Conservation (phyloP, 1,139 yeast species). For the Scheffersomyces cryptocercus region DNA sequence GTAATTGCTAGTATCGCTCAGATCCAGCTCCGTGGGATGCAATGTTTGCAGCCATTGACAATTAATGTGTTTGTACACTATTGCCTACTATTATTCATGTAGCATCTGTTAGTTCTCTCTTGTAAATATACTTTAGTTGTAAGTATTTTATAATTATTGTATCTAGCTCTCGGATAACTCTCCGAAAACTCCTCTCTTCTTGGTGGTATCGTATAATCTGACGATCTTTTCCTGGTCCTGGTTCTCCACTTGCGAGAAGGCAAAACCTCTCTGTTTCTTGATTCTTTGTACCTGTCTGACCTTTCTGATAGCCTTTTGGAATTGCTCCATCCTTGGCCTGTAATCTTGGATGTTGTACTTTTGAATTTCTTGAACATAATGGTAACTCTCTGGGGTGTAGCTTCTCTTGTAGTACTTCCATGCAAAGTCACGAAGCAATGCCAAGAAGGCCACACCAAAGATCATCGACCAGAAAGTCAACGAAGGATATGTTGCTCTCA, state of each 20-base stretch:
- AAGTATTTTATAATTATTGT: not conserved
- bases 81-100: constrained; percentile 1
- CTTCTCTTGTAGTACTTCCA: constrained; percentile 96
- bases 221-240: constrained; percentile 89
- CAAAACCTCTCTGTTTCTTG: constrained; percentile 98
- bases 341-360: constrained; percentile 92
- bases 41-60: too few relatives aligned
- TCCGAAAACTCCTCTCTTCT: constrained; percentile 55
- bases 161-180: constrained; percentile 32
- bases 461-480: constrained; percentile 83
- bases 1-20: too few relatives aligned
- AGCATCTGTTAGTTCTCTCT: not conserved
- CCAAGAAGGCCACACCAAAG: constrained; percentile 71
- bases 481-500: constrained; percentile 74
- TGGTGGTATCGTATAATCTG: constrained; percentile 92
- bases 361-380: constrained; percentile 94
- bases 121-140: not conserved
- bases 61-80: too few relatives aligned
- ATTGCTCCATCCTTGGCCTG: constrained; percentile 93
- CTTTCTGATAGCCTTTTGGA: constrained; percentile 94
- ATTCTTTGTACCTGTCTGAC: constrained; percentile 98
- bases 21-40: too few relatives aligned
- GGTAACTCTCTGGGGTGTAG: constrained; percentile 89
- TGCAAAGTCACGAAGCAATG: constrained; percentile 81
- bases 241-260: constrained; percentile 94